Evolutionary conservation across 1,284 basidiomycete species (phyloP).

Genomic region (Xanthoconium separans): DNA sequence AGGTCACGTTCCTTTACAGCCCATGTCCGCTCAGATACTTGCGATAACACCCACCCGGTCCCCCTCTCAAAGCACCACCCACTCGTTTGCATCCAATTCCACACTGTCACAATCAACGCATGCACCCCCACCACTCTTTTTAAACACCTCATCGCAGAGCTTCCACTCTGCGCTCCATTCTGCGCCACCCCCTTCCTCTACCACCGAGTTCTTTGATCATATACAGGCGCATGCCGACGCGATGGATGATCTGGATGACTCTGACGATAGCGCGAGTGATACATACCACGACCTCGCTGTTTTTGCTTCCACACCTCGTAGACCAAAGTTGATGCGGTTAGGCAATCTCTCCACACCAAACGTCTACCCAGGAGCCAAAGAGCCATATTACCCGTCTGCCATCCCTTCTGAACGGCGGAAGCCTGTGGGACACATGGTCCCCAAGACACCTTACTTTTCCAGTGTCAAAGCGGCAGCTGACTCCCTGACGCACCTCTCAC

Average conservation of each 20-base stretch:
- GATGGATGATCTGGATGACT: constrained; percentile 64
- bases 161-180: constrained; percentile 45
- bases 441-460: constrained; percentile 31
- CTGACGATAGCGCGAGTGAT: constrained; percentile 35
- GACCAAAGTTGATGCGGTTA: constrained; percentile 39
- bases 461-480: constrained; percentile 30
- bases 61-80: constrained; percentile 30
- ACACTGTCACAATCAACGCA: constrained; percentile 27
- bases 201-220: constrained; percentile 71
- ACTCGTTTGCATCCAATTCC: constrained; percentile 31
- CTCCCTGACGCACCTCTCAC: constrained; percentile 32
- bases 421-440: constrained; percentile 37
- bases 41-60: constrained; percentile 21
- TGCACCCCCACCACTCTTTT: constrained; percentile 29
- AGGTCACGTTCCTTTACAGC: constrained; percentile 25
- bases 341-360: constrained; percentile 40
- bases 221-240: constrained; percentile 67
- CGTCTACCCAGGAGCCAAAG: constrained; percentile 31
- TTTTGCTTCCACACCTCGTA: constrained; percentile 27
- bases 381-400: constrained; percentile 32
- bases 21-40: constrained; percentile 20
- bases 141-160: constrained; percentile 38
- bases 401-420: constrained; percentile 33
- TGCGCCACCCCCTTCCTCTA: constrained; percentile 57
- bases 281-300: constrained; percentile 31